Evolutionary conservation across 139 green algal species (phyloP), one percentile per base, ranked within the genome.

Genomic region (Auxenochlorella pyrenoidosa): DNA sequence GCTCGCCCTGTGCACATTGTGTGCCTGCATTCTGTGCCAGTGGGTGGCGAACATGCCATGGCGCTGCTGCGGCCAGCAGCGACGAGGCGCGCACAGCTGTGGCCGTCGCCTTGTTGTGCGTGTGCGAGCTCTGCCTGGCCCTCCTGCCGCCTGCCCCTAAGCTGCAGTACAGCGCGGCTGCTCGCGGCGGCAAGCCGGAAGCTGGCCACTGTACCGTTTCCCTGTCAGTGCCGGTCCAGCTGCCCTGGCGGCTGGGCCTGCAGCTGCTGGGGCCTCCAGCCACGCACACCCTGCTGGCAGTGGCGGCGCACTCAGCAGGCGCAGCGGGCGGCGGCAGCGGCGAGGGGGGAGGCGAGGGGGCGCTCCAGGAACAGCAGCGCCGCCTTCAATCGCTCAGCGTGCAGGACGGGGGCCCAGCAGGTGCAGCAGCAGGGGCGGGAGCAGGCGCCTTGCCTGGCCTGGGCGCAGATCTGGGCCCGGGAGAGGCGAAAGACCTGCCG

Each of bases 261-360:
- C 72, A 83, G 38, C 58, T 88, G 72, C 40, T 83, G 73, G 84
- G 84, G 1, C 73, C 84, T 18, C 72, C 84, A 15, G 58, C 43
- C 36, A 88, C 84, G 12, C 84, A 88, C 84, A 77, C 84, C 28
- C 73, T 88, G 40, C 73, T 88, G 41, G 43, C 82, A 24, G 65
- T 26, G 5, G 5, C 82, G 28, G 40, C 43, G 41, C 60, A 38
- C 13, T 22, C 41, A n/a, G 30, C 51, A 22, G 51, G 2, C 30
- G 32, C 51, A n/a, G n/a, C 77, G 22, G 77, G 36, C 3, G 19
- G 30, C 81, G 22, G 59, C 66, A 59, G 58, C 58, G 24, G 10
- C n/a, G 63, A 32, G 3, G 30, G 58, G 3, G 63, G 26, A 24
- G 36, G 32, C 12, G 79, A 72, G 19, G 10, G 10, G 1, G 24